These are phyloP conservation scores for Spongispora temasekensis DNA, from an alignment of 1,284 basidiomycete genomes.

Conservation along the genomic window DNA sequence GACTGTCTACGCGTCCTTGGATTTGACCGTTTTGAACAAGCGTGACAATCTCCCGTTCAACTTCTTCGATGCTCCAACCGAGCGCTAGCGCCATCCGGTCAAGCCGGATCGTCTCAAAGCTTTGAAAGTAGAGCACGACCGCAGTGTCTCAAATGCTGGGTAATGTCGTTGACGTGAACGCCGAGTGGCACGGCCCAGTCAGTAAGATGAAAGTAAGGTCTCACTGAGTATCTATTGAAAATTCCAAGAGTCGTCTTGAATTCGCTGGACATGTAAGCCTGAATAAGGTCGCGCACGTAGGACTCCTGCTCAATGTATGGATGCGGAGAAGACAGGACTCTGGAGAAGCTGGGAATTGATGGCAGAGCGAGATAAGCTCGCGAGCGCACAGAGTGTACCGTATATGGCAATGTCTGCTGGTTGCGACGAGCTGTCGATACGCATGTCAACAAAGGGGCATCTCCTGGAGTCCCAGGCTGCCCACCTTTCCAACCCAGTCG, in stretches of 20 bases:
- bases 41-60: constrained; percentile 68
- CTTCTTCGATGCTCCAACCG: constrained; percentile 72
- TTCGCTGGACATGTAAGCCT: constrained; percentile 78
- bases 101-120: constrained; percentile 79
- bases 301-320: constrained; percentile 86
- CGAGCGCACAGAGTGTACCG: constrained; percentile 77
- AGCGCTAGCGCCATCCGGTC: constrained; percentile 81
- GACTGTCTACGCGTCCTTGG: constrained; percentile 77
- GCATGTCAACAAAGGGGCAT: too few species aligned
- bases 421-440: constrained; percentile 65
- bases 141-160: constrained; percentile 69
- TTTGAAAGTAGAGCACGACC: constrained; percentile 82
- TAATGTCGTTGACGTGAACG: constrained; percentile 60
- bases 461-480: too few species aligned
- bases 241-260: constrained; percentile 80
- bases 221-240: constrained; percentile 70
- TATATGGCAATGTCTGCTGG: constrained; percentile 84
- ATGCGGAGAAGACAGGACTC: constrained; percentile 67
- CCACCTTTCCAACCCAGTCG: constrained; percentile 71
- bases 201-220: constrained; percentile 25
- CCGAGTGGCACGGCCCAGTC: constrained; percentile 56
- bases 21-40: constrained; percentile 78
- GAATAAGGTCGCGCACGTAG: constrained; percentile 79
- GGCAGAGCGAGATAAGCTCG: constrained; percentile 67
- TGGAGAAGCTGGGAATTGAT: constrained; percentile 72